A percentile compares a stretch with the other conserved stretches of the same genome.
Conservation (phyloP, 148 eudicot genomes). For the Linanthus parryae region DNA sequence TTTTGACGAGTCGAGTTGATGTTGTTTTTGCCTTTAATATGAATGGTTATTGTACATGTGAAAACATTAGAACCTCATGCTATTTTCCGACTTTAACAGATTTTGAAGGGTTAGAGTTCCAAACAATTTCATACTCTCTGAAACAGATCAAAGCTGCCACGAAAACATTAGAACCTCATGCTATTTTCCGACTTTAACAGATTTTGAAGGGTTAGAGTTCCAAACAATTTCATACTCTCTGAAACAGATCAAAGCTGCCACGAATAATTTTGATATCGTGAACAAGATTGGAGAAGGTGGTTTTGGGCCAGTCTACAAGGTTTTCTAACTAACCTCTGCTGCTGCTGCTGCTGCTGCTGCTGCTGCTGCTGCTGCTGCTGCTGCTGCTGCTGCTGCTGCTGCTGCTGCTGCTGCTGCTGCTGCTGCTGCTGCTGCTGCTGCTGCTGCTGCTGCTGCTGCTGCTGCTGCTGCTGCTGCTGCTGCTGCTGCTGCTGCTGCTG, state of each 20-base stretch:
- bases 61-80: conserved; percentile 1
- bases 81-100: conserved; percentile 17
- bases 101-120: conserved; percentile 33
- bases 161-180: conserved; percentile 39
- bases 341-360: too few species aligned
- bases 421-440: too few species aligned
- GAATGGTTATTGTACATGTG: background rate
- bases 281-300: conserved; percentile 67
- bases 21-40: background rate
- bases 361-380: too few species aligned
- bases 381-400: too few species aligned
- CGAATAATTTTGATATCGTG: conserved; percentile 34
- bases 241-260: conserved; percentile 39
- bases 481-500: too few species aligned
- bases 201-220: conserved; percentile 32
- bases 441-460: too few species aligned
- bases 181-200: too few species aligned
- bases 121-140: conserved; percentile 31
- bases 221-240: conserved; percentile 34
- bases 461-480: too few species aligned
- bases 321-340: too few species aligned
- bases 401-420: too few species aligned
- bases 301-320: conserved; percentile 61
- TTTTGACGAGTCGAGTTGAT: background rate
- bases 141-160: conserved; percentile 43